Base-by-base conservation (phyloP, 108 stramenopile species). In the Aurantiochytrium sp. region DNA sequence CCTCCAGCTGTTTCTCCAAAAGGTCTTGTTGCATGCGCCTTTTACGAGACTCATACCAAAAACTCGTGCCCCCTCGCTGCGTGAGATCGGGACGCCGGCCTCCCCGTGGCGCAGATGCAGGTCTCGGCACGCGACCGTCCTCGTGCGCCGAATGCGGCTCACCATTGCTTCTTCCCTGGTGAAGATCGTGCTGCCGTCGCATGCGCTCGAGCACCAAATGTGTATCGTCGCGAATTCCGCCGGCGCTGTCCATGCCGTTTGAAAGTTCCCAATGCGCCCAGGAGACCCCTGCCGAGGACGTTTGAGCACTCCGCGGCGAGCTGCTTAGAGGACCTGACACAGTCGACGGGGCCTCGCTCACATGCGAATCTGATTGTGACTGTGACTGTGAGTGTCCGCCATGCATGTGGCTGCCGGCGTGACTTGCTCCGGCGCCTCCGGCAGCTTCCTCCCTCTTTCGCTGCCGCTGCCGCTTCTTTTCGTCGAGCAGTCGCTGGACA, bases 1-100 rank as follows among this genome's bases (percentile, higher is more conserved):
- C 93, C 51, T 73, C 88, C 91, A 91, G 72, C 23, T 91, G 88
- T 47, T 90, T 88, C 72, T 60, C 90, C 42, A 90, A 88, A 14
- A 91, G 89, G 8, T 91, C 90, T 73, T 91, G 88, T 72, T 91
- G 90, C 23, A 90, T 88, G 25, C 90, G 87, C 14, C 90, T 87
- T 72, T 89, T 89, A 5, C 90, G 90, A 6, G 64, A 35, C 35
- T 69, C 64, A n/a, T 69, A 69, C 64, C 64, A 69, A 69, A 35
- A 69, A n/a, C 64, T 69, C 35, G 64, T 8, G 35, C 64, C 35
- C 8, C 64, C 64, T 6, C 64, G 64, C 6, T 69, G 64, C 35
- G 64, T 35, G 0, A 69, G 64, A 6, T 6, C 18, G 8, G 64
- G 14, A 8, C 64, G 25, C 35, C 64, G 10, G 64, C 64, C 59